Conservation (phyloP, 768 basidiomycete species). For the Mycena chlorophos region DNA sequence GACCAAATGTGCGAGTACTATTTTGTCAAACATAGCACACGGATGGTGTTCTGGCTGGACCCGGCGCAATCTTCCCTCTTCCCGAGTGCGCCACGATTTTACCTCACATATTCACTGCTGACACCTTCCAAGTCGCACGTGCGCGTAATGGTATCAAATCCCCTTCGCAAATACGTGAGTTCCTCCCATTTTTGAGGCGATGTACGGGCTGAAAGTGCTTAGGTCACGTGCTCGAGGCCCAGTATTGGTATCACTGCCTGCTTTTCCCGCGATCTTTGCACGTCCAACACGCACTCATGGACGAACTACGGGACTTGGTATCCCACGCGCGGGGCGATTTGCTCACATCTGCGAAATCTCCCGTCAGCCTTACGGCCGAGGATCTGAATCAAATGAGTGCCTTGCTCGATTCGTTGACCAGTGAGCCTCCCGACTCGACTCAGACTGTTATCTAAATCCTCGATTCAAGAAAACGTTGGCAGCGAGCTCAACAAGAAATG, state of each 20-base stretch:
- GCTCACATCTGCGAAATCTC: slow-evolving; percentile 41
- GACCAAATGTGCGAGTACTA: slow-evolving; percentile 25
- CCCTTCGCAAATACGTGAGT: slow-evolving; percentile 39
- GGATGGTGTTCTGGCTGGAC: slow-evolving; percentile 57
- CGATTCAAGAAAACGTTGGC: slow-evolving; percentile 5
- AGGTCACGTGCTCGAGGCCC: slow-evolving; percentile 41
- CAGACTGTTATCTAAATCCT: too few species aligned
- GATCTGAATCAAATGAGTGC: slow-evolving; percentile 40
- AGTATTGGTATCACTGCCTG: slow-evolving; percentile 44
- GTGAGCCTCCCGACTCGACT: slow-evolving; percentile 10
- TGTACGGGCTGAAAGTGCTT: too few species aligned
- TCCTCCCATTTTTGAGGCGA: too few species aligned
- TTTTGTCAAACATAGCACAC: slow-evolving; percentile 40
- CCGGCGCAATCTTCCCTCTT: slow-evolving; percentile 37
- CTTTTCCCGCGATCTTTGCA: slow-evolving; percentile 34
- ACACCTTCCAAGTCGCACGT: too few species aligned
- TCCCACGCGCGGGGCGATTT: slow-evolving; percentile 41
- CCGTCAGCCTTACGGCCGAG: slow-evolving; percentile 20
- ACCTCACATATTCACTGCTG: too few species aligned
- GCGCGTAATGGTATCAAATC: slow-evolving; percentile 40
- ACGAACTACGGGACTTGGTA: slow-evolving; percentile 40
- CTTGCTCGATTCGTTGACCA: slow-evolving; percentile 32
- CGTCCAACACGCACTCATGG: slow-evolving; percentile 28
- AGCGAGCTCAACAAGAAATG: not conserved
- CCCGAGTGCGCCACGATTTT: too few species aligned